Evolutionary conservation across 257 asterid genomes (phyloP), one percentile per base, ranked within the genome.

Genomic region (Phtheirospermum japonicum): DNA sequence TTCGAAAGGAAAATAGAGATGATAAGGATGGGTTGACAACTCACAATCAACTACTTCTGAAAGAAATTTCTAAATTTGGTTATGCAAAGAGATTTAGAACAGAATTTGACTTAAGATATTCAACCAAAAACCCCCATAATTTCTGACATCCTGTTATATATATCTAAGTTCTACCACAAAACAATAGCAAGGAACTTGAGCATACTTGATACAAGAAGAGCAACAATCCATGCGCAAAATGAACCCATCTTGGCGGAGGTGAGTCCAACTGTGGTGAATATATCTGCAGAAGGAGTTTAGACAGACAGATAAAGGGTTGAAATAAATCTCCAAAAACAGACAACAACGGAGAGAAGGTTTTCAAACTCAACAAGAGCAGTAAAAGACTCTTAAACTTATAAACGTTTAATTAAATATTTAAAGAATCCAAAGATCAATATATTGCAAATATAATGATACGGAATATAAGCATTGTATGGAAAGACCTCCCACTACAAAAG

Each of bases 201-300:
- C 78, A 61, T 71, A 90, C 97, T 82, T 90, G 96, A 77, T 90
- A 90, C 58, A 90, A 82, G 75, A 90, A 90, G 49, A 90, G 91
- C 73, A 88, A 87, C 54, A 90, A 61, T 67, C 97, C 97, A 65
- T 90, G 97, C 3, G 89, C 97, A 75, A 90, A 77, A 71, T 83
- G 82, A 61, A 90, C 97, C 97, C 97, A 90, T 79, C 96, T 85
- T 42, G 96, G 97, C 26, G 96, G 97, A 53, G 97, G 85, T 63
- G 97, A 77, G 71, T 90, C 91, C 86, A 90, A 54, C 20, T 73
- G 89, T 57, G 97, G 97, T 53, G 97, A 90, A 77, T 90, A 87
- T 58, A 87, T 73, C 97, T 90, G 94, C 50, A 50, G 37, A 61
- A 42, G 37, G 61, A 42, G 49, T 43, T 33, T 63, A 42, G 19